These are phyloP conservation scores for Acanthamoeba sp. DNA, from an alignment of 208 protist species.

Conservation along the genomic window DNA sequence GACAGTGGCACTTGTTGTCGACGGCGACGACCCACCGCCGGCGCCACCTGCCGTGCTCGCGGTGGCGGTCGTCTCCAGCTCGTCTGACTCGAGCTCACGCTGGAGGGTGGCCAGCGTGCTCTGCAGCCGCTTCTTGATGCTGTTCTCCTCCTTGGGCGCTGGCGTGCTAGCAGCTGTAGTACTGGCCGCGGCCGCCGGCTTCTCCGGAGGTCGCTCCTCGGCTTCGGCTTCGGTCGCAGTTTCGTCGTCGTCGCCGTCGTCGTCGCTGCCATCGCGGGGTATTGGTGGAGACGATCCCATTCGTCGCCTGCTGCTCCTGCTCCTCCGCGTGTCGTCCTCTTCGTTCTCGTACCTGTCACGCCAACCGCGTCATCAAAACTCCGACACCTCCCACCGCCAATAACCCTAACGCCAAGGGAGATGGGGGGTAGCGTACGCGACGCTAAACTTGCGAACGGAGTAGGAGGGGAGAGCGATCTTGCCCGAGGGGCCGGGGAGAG, in stretches of 20 bases:
- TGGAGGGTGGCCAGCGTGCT: conserved; percentile 34
- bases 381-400: not conserved
- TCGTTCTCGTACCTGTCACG: conserved; percentile 4
- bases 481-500: conserved; percentile 5
- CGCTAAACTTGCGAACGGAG: conserved; percentile 51
- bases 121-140: conserved; percentile 28
- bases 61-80: not conserved
- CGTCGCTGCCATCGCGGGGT: not conserved
- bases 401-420: too few species aligned
- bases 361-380: not conserved
- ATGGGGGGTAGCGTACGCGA: not conserved
- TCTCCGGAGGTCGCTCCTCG: not conserved
- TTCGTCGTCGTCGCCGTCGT: not conserved
- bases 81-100: conserved; percentile 40
- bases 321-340: conserved; percentile 14
- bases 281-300: not conserved
- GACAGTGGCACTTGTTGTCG: not conserved
- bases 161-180: not conserved
- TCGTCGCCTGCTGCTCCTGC: not conserved
- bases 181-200: not conserved
- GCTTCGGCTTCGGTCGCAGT: not conserved
- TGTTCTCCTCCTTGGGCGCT: conserved; percentile 40
- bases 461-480: conserved; percentile 18
- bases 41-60: not conserved
- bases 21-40: not conserved